These are phyloP conservation scores for Nakaseomyces nivariensis DNA, from an alignment of 1,139 yeast species.

Conservation along the genomic window DNA sequence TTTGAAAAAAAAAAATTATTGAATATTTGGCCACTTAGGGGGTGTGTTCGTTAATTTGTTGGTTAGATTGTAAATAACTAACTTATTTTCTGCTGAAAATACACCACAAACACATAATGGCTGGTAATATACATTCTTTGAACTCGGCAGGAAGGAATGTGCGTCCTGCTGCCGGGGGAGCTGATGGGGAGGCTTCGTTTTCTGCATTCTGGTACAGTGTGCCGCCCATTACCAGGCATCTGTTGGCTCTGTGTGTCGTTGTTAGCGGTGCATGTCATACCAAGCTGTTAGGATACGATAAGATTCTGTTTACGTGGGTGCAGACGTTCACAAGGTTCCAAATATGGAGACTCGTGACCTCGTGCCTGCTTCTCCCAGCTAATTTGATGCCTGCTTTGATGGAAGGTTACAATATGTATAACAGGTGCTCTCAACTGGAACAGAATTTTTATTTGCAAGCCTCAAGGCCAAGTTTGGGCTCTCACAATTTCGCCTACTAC, in stretches of 20 bases:
- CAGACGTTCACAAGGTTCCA: constrained; percentile 13
- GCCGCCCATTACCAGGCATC: constrained; percentile 17
- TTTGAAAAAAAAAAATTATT: not conserved
- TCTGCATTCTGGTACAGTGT: constrained; percentile 10
- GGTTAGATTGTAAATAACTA: too few relatives aligned
- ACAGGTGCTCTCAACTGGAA: constrained; percentile 23
- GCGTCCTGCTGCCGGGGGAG: not conserved
- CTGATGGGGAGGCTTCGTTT: not conserved
- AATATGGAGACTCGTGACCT: constrained; percentile 24
- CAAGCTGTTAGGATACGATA: constrained; percentile 6
- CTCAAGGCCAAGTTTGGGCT: constrained; percentile 8
- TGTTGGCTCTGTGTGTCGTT: constrained; percentile 6
- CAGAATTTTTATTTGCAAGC: constrained; percentile 3
- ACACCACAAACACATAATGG: not conserved
- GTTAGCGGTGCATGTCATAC: constrained; percentile 2
- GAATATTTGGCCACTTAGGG: too few relatives aligned
- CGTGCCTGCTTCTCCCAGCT: constrained; percentile 19
- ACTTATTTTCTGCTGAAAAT: too few relatives aligned
- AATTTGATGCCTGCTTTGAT: constrained; percentile 22
- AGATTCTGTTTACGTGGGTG: constrained; percentile 12
- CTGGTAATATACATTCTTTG: not conserved
- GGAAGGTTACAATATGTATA: constrained; percentile 22
- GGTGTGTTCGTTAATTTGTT: too few relatives aligned
- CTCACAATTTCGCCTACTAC: constrained; percentile 23
- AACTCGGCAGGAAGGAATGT: not conserved